Percentiles rank a stretch among this genome's conserved stretches.
These are phyloP conservation scores for Purpureocillium takamizusanense DNA, from an alignment of 2,329 filamentous ascomycete species.

Conservation along the genomic window DNA sequence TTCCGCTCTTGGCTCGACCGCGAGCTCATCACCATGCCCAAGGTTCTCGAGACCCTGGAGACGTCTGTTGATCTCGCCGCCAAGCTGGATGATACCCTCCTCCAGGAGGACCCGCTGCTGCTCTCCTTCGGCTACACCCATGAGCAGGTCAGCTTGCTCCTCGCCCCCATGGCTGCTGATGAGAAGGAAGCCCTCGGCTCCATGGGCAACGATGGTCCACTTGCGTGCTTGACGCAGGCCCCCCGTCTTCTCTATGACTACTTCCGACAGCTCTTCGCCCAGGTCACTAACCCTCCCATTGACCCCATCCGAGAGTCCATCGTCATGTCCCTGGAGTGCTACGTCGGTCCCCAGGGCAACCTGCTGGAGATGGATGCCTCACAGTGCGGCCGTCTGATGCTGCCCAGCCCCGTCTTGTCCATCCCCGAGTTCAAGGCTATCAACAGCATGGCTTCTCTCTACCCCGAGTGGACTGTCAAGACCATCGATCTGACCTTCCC, in stretches of 20 bases:
- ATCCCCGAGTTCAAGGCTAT: slow-evolving; percentile 86
- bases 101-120: slow-evolving; percentile 79
- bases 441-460: slow-evolving; percentile 62
- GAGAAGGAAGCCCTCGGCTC: slow-evolving; percentile 95
- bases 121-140: slow-evolving; percentile 90
- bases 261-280: slow-evolving; percentile 94
- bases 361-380: slow-evolving; percentile 85
- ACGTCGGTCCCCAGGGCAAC: slow-evolving; percentile 93
- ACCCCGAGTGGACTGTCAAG: slow-evolving; percentile 79
- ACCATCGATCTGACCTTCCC: slow-evolving; percentile 90
- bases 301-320: slow-evolving; percentile 95
- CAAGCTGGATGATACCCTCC: slow-evolving; percentile 56
- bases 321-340: slow-evolving; percentile 96
- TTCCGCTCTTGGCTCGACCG: slow-evolving; percentile 84
- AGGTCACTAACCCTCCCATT: slow-evolving; percentile 96
- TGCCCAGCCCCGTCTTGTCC: slow-evolving; percentile 82
- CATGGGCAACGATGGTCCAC: slow-evolving; percentile 93
- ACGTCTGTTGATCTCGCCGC: slow-evolving; percentile 54
- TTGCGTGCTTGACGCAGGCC: slow-evolving; percentile 84
- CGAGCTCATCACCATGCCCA: slow-evolving; percentile 73
- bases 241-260: slow-evolving; percentile 90
- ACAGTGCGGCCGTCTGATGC: slow-evolving; percentile 76
- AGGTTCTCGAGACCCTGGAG: slow-evolving; percentile 56
- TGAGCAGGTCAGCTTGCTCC: slow-evolving; percentile 84
- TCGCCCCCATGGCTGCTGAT: slow-evolving; percentile 93